phyloP scores from a whole-genome alignment of 495 filamentous ascomycete genomes.

The Podospora pseudocomata region DNA sequence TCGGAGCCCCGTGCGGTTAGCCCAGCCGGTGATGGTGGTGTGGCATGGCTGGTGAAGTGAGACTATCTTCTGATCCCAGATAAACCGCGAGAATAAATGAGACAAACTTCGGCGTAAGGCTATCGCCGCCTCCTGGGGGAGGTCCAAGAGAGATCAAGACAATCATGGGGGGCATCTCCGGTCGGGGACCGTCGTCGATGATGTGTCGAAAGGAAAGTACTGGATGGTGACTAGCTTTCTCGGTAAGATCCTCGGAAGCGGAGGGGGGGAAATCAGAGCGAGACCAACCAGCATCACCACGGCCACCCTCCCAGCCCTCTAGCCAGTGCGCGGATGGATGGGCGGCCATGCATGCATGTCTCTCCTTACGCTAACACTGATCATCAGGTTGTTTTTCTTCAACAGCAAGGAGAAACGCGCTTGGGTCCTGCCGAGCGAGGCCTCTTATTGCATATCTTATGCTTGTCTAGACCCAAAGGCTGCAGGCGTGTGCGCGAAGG shows the following conservation, averaged over 20 bases:
- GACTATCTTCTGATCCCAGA: neutral
- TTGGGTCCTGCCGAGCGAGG: slow-evolving; percentile 13
- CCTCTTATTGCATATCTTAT: slow-evolving; percentile 25
- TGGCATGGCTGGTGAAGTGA: neutral
- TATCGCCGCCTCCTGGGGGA: neutral
- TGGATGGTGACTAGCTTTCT: neutral
- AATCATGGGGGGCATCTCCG: neutral
- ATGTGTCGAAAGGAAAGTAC: neutral
- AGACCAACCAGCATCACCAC: neutral
- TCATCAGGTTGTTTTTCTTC: neutral
- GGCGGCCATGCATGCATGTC: slow-evolving; percentile 6
- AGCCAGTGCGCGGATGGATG: neutral
- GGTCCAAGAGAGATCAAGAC: neutral
- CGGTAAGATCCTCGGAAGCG: neutral
- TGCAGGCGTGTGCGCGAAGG: neutral
- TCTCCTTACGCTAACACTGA: neutral
- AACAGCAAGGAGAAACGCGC: neutral
- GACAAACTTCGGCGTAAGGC: neutral
- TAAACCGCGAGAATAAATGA: neutral
- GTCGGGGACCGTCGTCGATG: neutral
- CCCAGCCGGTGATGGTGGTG: neutral
- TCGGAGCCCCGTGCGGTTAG: neutral
- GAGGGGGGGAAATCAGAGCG: neutral
- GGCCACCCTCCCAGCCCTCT: neutral
- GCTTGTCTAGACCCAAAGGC: slow-evolving; percentile 5